phyloP scores from a whole-genome alignment of 345 rosid species.

The Syzygium aqueum region DNA sequence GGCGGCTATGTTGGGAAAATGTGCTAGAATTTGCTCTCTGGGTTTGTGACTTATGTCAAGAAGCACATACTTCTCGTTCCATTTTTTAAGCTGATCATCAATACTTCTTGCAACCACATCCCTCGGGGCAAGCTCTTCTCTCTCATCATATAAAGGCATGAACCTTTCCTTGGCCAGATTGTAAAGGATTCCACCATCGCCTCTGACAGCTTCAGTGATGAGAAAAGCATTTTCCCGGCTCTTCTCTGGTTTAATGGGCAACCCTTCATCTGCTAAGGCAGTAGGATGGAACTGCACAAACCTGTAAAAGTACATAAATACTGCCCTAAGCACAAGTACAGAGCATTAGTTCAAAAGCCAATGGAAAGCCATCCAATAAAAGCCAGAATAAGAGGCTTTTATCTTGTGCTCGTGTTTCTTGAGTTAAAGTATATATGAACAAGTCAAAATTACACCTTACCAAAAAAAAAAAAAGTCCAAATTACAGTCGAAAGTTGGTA shows the following conservation, averaged over 20 bases:
- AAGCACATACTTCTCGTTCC: slow-evolving; percentile 67
- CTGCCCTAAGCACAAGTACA: background rate
- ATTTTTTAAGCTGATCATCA: slow-evolving; percentile 84
- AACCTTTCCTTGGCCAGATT: slow-evolving; percentile 76
- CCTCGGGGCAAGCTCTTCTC: slow-evolving; percentile 96
- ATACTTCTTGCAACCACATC: slow-evolving; percentile 96
- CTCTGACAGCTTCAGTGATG: slow-evolving; percentile 81
- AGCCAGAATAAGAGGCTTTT: background rate
- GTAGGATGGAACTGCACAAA: slow-evolving; percentile 99
- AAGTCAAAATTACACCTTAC: background rate
- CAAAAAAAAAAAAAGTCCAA: too few relatives aligned
- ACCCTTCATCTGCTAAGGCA: slow-evolving; percentile 95
- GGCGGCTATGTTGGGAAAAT: slow-evolving; percentile 89
- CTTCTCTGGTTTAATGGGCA: slow-evolving; percentile 54
- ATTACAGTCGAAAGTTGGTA: background rate
- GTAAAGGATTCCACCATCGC: slow-evolving; percentile 92
- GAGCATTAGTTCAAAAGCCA: background rate
- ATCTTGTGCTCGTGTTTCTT: background rate
- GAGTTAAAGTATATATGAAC: background rate
- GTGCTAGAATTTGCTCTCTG: slow-evolving; percentile 72
- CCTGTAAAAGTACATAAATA: slow-evolving; percentile 23
- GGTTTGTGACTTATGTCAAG: slow-evolving; percentile 88
- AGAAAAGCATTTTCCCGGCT: slow-evolving; percentile 86
- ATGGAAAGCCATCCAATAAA: background rate
- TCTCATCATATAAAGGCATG: slow-evolving; percentile 81